phyloP scores from a whole-genome alignment of 1,139 yeast genomes.

The Pneumocystis wakefieldiae region DNA sequence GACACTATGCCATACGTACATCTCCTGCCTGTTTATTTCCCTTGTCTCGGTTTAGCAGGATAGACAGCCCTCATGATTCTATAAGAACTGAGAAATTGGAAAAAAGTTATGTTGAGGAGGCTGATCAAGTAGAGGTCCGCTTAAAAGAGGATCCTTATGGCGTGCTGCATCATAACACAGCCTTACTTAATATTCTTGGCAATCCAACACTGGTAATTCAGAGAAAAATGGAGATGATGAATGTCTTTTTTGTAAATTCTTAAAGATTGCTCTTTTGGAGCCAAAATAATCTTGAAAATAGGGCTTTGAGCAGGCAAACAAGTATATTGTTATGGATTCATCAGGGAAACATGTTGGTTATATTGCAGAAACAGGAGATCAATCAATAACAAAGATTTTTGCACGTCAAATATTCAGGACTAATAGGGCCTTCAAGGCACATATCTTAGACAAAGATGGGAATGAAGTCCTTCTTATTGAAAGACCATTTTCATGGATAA shows the following conservation, averaged over 20 bases:
- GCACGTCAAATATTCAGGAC: constrained; percentile 69
- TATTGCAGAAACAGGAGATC: constrained; percentile 41
- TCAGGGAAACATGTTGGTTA: constrained; percentile 63
- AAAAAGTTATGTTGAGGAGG: neutral
- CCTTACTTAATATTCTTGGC: neutral
- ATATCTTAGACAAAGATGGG: constrained; percentile 59
- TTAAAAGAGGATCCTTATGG: neutral
- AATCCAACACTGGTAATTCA: constrained; percentile 71
- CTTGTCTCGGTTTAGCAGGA: no score
- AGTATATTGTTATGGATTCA: constrained; percentile 53
- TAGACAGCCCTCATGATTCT: neutral
- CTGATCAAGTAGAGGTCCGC: neutral
- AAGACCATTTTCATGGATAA: constrained; percentile 75
- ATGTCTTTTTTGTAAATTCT: constrained; percentile 37
- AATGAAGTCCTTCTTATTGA: constrained; percentile 37
- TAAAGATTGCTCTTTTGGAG: neutral
- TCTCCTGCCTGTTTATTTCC: no score
- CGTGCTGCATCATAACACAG: neutral
- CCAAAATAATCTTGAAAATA: neutral
- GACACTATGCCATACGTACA: no score
- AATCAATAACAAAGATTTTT: constrained; percentile 31
- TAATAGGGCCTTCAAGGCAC: constrained; percentile 33
- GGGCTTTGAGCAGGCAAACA: constrained; percentile 85
- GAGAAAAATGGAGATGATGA: constrained; percentile 76
- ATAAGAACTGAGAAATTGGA: neutral